Evolutionary conservation across 1,284 basidiomycete species (phyloP).

Genomic region (Moniliella sp.): DNA sequence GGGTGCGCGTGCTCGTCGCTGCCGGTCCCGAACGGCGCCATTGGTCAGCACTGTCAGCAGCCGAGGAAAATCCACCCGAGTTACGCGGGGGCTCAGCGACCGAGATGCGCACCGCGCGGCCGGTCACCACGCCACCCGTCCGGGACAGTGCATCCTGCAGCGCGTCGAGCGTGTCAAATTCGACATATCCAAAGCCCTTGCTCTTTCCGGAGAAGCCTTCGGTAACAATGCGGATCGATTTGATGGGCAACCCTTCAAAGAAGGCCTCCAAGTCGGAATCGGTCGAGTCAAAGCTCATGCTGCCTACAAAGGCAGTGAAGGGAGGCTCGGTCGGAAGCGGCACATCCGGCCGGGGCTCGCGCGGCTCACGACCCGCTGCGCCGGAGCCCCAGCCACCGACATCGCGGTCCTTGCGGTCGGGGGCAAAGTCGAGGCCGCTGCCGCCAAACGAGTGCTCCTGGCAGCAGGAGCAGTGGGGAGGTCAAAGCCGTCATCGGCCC

Average conservation of each 20-base stretch:
- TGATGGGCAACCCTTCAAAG: no score
- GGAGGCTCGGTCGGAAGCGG: slow-evolving; percentile 83
- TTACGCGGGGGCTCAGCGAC: slow-evolving; percentile 91
- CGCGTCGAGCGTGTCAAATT: slow-evolving; percentile 62
- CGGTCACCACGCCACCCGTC: slow-evolving; percentile 41
- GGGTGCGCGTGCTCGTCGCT: no score
- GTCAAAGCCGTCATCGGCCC: slow-evolving; percentile 32
- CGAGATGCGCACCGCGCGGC: slow-evolving; percentile 63
- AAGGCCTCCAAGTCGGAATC: slow-evolving; percentile 63
- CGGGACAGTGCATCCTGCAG: slow-evolving; percentile 49
- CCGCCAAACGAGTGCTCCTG: no score
- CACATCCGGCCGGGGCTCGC: slow-evolving; percentile 52
- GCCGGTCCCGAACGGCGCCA: no score
- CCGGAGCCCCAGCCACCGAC: slow-evolving; percentile 4
- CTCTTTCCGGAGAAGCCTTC: slow-evolving; percentile 59
- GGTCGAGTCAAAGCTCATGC: slow-evolving; percentile 74
- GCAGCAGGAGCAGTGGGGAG: slow-evolving; percentile 23
- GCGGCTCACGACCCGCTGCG: slow-evolving; percentile 3
- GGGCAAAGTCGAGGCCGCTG: no score
- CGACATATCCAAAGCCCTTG: slow-evolving; percentile 93
- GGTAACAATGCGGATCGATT: no score
- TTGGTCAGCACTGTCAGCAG: no score
- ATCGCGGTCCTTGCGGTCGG: slow-evolving; percentile 17
- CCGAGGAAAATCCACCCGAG: no score
- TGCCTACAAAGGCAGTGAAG: slow-evolving; percentile 85